Evolutionary conservation across 345 rosid genomes (phyloP).

Genomic region (Salix arbutifolia): DNA sequence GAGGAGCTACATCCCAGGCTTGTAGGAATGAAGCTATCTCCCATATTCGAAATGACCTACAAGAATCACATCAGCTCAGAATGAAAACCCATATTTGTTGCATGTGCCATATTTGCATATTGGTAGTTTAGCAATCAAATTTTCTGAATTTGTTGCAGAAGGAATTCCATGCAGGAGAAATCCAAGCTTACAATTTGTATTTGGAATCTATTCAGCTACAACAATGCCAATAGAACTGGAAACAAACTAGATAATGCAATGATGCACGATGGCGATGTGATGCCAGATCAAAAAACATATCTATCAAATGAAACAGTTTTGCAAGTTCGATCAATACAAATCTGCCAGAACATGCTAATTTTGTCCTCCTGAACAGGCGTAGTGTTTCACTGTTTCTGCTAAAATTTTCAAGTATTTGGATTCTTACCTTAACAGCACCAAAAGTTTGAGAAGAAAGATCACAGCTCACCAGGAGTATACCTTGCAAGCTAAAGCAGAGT

Average conservation of each 20-base stretch:
- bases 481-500: slow-evolving; percentile 57
- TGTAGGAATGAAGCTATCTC: slow-evolving; percentile 74
- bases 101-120: neutral
- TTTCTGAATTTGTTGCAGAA: neutral
- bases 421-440: slow-evolving; percentile 55
- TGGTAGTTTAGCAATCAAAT: neutral
- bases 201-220: neutral
- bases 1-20: slow-evolving; percentile 45
- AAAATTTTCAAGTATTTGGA: neutral
- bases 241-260: neutral
- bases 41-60: slow-evolving; percentile 49
- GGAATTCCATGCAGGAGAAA: neutral
- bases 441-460: slow-evolving; percentile 50
- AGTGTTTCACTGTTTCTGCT: neutral
- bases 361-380: neutral
- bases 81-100: neutral
- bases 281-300: too few species aligned
- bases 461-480: slow-evolving; percentile 61
- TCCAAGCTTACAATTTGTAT: neutral
- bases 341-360: too few species aligned
- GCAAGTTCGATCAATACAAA: too few species aligned
- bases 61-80: slow-evolving; percentile 13
- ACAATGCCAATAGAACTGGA: neutral
- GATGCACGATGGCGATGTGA: too few species aligned
- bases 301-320: too few species aligned